These are phyloP conservation scores for Diaporthe ilicicola DNA, from an alignment of 2,329 filamentous ascomycete genomes.

Conservation along the genomic window DNA sequence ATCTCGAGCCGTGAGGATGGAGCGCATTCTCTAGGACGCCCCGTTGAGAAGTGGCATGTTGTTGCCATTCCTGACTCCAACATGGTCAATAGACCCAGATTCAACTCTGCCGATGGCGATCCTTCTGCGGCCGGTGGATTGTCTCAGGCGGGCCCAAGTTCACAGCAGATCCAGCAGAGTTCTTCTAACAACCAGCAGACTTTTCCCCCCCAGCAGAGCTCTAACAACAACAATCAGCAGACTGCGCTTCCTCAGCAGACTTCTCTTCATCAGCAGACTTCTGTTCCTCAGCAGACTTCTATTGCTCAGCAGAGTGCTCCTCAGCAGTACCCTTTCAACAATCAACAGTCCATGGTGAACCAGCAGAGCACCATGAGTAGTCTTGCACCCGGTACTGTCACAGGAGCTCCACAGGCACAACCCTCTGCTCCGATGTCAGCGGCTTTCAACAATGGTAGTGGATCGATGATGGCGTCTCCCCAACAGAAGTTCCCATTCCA, in stretches of 20 bases:
- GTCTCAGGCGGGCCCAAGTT: background rate
- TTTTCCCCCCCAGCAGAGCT: background rate
- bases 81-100: background rate
- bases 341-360: background rate
- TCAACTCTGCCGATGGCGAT: background rate
- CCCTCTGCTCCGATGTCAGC: background rate
- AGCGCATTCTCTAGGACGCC: background rate
- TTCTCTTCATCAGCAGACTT: too few relatives aligned
- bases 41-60: background rate
- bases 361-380: background rate
- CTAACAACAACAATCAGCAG: background rate
- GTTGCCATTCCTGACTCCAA: background rate
- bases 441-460: background rate
- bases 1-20: background rate
- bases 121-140: too few relatives aligned
- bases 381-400: background rate
- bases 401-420: background rate
- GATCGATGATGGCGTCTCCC: background rate
- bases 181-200: background rate
- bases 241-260: background rate
- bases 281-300: background rate
- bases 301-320: background rate
- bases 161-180: background rate
- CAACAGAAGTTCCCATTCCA: background rate
- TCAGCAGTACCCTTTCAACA: background rate